phyloP scores from a whole-genome alignment of 495 filamentous ascomycete genomes.

The Xeromyces bisporus region DNA sequence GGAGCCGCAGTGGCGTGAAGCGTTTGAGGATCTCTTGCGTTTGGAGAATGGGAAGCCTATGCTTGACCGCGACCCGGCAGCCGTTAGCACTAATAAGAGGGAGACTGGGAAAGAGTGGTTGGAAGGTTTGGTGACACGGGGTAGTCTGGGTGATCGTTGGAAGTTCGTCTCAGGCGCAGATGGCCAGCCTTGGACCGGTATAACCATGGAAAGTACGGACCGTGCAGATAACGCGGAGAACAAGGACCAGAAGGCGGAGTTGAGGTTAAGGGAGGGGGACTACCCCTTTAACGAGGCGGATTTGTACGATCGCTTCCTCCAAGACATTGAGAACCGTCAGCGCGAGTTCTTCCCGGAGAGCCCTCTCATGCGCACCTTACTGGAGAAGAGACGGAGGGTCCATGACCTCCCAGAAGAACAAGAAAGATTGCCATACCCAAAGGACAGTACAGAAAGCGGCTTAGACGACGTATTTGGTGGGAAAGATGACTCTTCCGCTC shows the following conservation, averaged over 20 bases:
- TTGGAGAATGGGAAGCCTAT: slow-evolving; percentile 32
- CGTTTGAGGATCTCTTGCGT: slow-evolving; percentile 38
- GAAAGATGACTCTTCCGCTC: slow-evolving; percentile 15
- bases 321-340: slow-evolving; percentile 21
- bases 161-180: slow-evolving; percentile 13
- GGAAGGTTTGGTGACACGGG: slow-evolving; percentile 18
- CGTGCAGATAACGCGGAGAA: slow-evolving; percentile 4
- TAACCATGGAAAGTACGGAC: slow-evolving; percentile 10
- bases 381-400: slow-evolving; percentile 14
- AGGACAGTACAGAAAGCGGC: slow-evolving; percentile 11
- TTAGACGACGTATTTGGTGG: slow-evolving; percentile 20
- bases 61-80: slow-evolving; percentile 16
- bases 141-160: slow-evolving; percentile 23
- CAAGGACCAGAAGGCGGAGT: background rate
- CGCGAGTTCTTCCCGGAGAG: slow-evolving; percentile 18
- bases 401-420: slow-evolving; percentile 5
- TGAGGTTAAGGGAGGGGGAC: slow-evolving; percentile 1
- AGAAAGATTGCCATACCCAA: no score
- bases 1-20: slow-evolving; percentile 33
- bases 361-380: slow-evolving; percentile 17
- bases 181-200: slow-evolving; percentile 11
- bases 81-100: slow-evolving; percentile 6
- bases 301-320: slow-evolving; percentile 29
- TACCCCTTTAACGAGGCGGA: slow-evolving; percentile 23
- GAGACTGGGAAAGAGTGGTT: slow-evolving; percentile 24